Percentiles rank a stretch among this genome's conserved stretches.
phyloP scores from a whole-genome alignment of 2,329 filamentous ascomycete genomes.

The Ophiostoma sp. region DNA sequence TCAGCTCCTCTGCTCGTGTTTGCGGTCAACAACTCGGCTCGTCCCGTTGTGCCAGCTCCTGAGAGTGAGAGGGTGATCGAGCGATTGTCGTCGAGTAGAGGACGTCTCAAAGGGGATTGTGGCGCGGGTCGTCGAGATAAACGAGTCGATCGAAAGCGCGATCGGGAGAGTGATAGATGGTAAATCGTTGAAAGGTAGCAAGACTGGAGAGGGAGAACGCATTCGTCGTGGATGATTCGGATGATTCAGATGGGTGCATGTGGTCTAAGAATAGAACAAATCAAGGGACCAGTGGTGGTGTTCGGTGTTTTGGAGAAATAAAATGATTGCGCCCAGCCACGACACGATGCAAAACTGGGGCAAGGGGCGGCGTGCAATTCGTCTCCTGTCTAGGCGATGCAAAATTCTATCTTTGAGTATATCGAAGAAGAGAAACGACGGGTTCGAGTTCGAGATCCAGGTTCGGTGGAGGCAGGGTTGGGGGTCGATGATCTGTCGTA shows the following conservation, averaged over 20 bases:
- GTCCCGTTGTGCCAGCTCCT: neutral
- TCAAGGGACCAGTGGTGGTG: neutral
- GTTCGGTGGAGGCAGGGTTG: neutral
- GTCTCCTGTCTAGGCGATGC: neutral
- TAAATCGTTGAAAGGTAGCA: neutral
- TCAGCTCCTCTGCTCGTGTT: neutral
- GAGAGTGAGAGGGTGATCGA: neutral
- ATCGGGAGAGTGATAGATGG: neutral
- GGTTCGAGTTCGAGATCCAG: neutral
- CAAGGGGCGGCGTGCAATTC: neutral
- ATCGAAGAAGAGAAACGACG: neutral
- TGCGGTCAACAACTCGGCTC: neutral
- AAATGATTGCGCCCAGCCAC: constrained; percentile 14
- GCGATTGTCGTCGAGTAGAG: neutral
- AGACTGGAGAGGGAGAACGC: neutral
- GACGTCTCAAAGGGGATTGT: neutral
- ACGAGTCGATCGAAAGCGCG: constrained; percentile 5
- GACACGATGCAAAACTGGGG: constrained; percentile 15
- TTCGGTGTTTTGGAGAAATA: neutral
- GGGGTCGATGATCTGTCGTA: neutral
- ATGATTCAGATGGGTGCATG: constrained; percentile 13
- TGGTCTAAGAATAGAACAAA: constrained; percentile 25
- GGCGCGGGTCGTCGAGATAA: neutral
- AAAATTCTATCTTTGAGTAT: neutral
- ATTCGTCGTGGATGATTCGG: constrained; percentile 13